Evolutionary conservation across 441 rosid species (phyloP).

Genomic region (Jatropha podagrica): DNA sequence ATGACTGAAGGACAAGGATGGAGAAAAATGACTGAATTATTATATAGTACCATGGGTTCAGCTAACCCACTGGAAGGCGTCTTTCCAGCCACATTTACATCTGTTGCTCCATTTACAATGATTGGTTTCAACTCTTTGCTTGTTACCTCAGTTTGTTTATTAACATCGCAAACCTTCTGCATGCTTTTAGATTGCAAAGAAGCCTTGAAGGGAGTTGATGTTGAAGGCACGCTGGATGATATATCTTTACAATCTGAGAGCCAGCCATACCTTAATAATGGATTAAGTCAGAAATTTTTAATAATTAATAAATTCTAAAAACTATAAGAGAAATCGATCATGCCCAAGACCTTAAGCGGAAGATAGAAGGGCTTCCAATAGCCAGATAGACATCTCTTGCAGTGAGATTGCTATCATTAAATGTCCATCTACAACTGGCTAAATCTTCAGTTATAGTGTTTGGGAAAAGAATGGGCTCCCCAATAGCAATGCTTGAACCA

Average conservation of each 20-base stretch:
- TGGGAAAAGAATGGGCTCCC: conserved; percentile 62
- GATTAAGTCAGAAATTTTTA: conserved; percentile 26
- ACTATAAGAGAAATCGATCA: conserved; percentile 13
- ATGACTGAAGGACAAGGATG: background rate
- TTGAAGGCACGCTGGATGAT: conserved; percentile 30
- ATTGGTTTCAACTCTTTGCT: conserved; percentile 31
- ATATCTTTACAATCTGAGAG: conserved; percentile 33
- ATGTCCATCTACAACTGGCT: conserved; percentile 50
- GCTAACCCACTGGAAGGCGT: conserved; percentile 29
- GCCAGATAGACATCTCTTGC: conserved; percentile 58
- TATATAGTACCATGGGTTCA: conserved; percentile 40
- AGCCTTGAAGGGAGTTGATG: conserved; percentile 31
- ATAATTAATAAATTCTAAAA: conserved; percentile 1
- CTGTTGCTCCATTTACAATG: conserved; percentile 32
- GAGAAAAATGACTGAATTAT: conserved; percentile 1
- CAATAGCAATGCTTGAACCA: conserved; percentile 57
- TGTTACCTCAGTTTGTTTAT: conserved; percentile 26
- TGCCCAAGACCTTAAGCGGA: conserved; percentile 70
- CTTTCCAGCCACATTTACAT: conserved; percentile 33
- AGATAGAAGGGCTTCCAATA: conserved; percentile 63
- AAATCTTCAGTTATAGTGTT: conserved; percentile 31
- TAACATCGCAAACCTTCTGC: conserved; percentile 21
- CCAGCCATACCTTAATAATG: conserved; percentile 79
- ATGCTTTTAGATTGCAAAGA: conserved; percentile 31
- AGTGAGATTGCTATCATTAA: conserved; percentile 40